phyloP scores from a whole-genome alignment of 2,329 filamentous ascomycete species.

The Aureobasidium sp. region DNA sequence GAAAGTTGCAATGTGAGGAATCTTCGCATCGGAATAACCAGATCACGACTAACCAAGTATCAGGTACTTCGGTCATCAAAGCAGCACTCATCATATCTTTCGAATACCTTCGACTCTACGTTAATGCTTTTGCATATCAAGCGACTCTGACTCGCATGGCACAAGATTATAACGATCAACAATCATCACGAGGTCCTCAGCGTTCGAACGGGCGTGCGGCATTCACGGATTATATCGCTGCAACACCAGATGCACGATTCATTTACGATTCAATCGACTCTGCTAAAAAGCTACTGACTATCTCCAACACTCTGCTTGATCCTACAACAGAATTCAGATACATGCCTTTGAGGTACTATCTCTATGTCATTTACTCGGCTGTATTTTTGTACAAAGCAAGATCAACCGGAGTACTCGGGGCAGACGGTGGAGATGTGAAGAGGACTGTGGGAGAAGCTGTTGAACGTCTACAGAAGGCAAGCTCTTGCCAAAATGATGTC shows the following conservation, averaged over 20 bases:
- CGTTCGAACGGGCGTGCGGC: slow-evolving; percentile 26
- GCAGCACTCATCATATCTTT: slow-evolving; percentile 55
- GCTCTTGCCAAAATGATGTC: slow-evolving; percentile 49
- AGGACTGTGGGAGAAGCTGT: slow-evolving; percentile 52
- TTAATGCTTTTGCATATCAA: slow-evolving; percentile 60
- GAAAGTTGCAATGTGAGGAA: slow-evolving; percentile 19
- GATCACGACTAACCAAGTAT: background rate
- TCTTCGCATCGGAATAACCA: background rate
- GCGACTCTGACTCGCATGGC: slow-evolving; percentile 24
- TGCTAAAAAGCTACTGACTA: slow-evolving; percentile 52
- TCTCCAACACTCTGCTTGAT: slow-evolving; percentile 52
- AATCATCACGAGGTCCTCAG: slow-evolving; percentile 23
- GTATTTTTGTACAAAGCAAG: slow-evolving; percentile 59
- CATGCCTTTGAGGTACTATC: slow-evolving; percentile 56
- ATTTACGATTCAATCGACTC: slow-evolving; percentile 59
- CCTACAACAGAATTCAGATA: slow-evolving; percentile 51
- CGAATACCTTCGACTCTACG: slow-evolving; percentile 57
- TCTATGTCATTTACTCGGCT: slow-evolving; percentile 55
- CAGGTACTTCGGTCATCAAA: slow-evolving; percentile 50
- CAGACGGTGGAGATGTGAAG: slow-evolving; percentile 45
- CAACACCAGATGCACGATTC: slow-evolving; percentile 55
- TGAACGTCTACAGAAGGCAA: slow-evolving; percentile 49
- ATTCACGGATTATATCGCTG: slow-evolving; percentile 45
- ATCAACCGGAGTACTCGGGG: slow-evolving; percentile 50
- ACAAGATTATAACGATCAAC: slow-evolving; percentile 36